Percentiles rank a stretch among this genome's conserved stretches.
phyloP scores from a whole-genome alignment of 768 basidiomycete species.

The Mycena belliarum region DNA sequence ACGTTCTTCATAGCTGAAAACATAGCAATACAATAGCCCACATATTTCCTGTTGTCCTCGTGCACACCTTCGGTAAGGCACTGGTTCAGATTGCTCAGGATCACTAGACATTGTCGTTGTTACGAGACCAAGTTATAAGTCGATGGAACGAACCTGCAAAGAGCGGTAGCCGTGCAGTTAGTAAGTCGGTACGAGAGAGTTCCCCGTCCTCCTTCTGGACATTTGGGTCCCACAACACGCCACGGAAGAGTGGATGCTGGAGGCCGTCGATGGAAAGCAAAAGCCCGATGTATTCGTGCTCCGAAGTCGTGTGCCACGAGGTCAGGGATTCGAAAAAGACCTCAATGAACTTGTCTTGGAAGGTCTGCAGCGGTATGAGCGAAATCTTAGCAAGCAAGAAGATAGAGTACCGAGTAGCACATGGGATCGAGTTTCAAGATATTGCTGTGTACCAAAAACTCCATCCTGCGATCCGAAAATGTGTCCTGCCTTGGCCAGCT shows the following conservation, averaged over 20 bases:
- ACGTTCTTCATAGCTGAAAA: slow-evolving; percentile 54
- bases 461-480: slow-evolving; percentile 55
- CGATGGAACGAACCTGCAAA: neutral
- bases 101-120: slow-evolving; percentile 33
- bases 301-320: slow-evolving; percentile 47
- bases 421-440: slow-evolving; percentile 60
- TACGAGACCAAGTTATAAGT: slow-evolving; percentile 1
- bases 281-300: slow-evolving; percentile 57
- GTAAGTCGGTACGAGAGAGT: slow-evolving; percentile 33
- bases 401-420: slow-evolving; percentile 41
- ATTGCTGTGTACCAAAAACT: slow-evolving; percentile 60
- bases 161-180: slow-evolving; percentile 30
- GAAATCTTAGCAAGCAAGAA: neutral
- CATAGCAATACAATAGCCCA: slow-evolving; percentile 45
- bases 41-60: slow-evolving; percentile 38
- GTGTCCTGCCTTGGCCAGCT: slow-evolving; percentile 7
- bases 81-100: slow-evolving; percentile 45
- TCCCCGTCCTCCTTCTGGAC: slow-evolving; percentile 25
- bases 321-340: slow-evolving; percentile 55
- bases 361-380: slow-evolving; percentile 34
- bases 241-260: slow-evolving; percentile 51
- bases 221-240: slow-evolving; percentile 22
- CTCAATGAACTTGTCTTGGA: slow-evolving; percentile 52
- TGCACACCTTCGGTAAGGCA: slow-evolving; percentile 32
- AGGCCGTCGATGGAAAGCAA: slow-evolving; percentile 61